phyloP scores from a whole-genome alignment of 257 asterid genomes.

The Gentiana straminea region DNA sequence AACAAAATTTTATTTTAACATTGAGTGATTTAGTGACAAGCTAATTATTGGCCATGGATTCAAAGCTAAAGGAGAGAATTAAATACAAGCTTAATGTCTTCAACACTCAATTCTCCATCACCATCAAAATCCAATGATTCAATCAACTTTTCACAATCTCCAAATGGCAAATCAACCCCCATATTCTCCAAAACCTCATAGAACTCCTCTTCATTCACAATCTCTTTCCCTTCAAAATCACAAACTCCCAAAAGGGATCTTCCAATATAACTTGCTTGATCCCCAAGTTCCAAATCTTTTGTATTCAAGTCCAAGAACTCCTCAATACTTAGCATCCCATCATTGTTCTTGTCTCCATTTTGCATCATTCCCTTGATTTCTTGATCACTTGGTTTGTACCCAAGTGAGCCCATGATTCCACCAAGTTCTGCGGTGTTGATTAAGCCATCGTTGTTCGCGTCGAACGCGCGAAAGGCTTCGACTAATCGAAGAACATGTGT shows the following conservation, averaged over 20 bases:
- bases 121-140: conserved; percentile 38
- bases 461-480: conserved; percentile 38
- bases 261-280: conserved; percentile 13
- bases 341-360: conserved; percentile 22
- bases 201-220: conserved; percentile 25
- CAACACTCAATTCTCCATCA: conserved; percentile 30
- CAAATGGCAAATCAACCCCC: conserved; percentile 19
- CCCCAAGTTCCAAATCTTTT: conserved; percentile 19
- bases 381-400: conserved; percentile 29
- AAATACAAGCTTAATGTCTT: conserved; percentile 22
- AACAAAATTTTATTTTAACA: too few relatives aligned
- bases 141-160: conserved; percentile 29
- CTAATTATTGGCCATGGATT: too few relatives aligned
- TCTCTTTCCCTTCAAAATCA: conserved; percentile 19
- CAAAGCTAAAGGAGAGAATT: conserved; percentile 2
- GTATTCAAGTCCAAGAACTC: conserved; percentile 35
- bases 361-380: conserved; percentile 26
- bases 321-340: conserved; percentile 25
- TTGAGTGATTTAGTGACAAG: too few relatives aligned
- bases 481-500: conserved; percentile 25
- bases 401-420: conserved; percentile 42
- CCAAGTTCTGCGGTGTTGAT: conserved; percentile 29
- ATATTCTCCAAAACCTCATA: conserved; percentile 14
- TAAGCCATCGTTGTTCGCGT: conserved; percentile 29
- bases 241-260: conserved; percentile 15